These are phyloP conservation scores for Geosmithia morbida DNA, from an alignment of 2,329 filamentous ascomycete species.

Conservation along the genomic window DNA sequence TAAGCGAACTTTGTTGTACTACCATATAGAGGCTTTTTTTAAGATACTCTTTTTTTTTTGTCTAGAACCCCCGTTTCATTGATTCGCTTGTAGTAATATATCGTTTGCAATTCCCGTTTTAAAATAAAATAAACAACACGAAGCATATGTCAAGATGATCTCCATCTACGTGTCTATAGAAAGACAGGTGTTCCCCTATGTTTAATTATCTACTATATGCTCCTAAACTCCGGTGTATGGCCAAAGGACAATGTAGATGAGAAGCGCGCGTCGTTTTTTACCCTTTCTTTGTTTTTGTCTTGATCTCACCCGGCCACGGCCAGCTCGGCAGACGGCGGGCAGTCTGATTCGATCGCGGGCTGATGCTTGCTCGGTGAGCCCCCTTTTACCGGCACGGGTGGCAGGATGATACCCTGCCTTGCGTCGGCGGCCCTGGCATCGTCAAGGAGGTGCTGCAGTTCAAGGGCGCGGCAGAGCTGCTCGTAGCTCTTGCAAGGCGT, in stretches of 20 bases:
- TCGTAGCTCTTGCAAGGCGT: constrained; percentile 56
- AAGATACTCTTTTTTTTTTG: constrained; percentile 11
- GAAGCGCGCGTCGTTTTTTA: too few relatives aligned
- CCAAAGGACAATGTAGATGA: too few relatives aligned
- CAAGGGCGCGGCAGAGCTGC: constrained; percentile 51
- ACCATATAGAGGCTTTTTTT: constrained; percentile 17
- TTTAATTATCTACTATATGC: too few relatives aligned
- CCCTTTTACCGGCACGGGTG: not conserved
- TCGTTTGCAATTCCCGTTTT: too few relatives aligned
- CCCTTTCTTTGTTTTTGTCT: not conserved
- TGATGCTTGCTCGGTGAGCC: too few relatives aligned
- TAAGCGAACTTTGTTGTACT: constrained; percentile 13
- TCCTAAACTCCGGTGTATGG: too few relatives aligned
- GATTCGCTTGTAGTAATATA: too few relatives aligned
- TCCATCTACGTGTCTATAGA: too few relatives aligned
- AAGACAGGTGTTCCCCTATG: too few relatives aligned
- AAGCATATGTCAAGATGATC: too few relatives aligned
- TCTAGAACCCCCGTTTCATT: not conserved
- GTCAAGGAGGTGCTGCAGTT: constrained; percentile 46
- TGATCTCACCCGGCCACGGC: not conserved
- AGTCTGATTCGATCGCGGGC: not conserved
- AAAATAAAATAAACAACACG: too few relatives aligned
- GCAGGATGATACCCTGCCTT: constrained; percentile 40
- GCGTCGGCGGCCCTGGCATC: constrained; percentile 52
- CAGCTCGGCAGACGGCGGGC: not conserved